Evolutionary conservation across 495 filamentous ascomycete genomes (phyloP).

Genomic region (Tetracladium setigerum): DNA sequence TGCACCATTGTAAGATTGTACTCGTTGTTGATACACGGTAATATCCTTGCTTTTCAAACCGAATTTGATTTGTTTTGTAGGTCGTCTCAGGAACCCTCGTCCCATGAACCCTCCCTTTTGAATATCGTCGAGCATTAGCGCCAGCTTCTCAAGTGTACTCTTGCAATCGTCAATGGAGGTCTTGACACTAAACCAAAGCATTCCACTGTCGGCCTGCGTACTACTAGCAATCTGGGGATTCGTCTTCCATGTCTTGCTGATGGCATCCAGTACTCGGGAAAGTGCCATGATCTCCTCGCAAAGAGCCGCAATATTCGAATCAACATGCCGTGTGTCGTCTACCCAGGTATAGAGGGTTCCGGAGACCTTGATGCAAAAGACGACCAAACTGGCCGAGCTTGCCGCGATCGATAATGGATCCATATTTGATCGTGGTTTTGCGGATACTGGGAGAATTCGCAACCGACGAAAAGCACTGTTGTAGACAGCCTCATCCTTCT

Average conservation of each 20-base stretch:
- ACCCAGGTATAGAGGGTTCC: constrained; percentile 2
- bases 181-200: not conserved
- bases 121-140: not conserved
- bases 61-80: not conserved
- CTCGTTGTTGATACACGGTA: not conserved
- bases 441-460: too few species aligned
- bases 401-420: constrained; percentile 2
- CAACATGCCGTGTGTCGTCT: not conserved
- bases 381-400: not conserved
- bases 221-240: not conserved
- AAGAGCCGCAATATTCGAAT: not conserved
- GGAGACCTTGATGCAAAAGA: not conserved
- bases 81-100: not conserved
- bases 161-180: not conserved
- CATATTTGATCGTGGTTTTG: not conserved
- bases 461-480: too few species aligned
- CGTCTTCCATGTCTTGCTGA: not conserved
- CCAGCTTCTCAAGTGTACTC: not conserved
- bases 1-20: not conserved
- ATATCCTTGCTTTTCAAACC: constrained; percentile 1
- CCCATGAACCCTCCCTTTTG: not conserved
- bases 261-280: not conserved
- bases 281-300: not conserved
- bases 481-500: too few species aligned
- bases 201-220: not conserved